A percentile compares a stretch with the other conserved stretches of the same genome.
Evolutionary conservation across 305 asterid genomes (phyloP).

Genomic region (Solanum hybrid): DNA sequence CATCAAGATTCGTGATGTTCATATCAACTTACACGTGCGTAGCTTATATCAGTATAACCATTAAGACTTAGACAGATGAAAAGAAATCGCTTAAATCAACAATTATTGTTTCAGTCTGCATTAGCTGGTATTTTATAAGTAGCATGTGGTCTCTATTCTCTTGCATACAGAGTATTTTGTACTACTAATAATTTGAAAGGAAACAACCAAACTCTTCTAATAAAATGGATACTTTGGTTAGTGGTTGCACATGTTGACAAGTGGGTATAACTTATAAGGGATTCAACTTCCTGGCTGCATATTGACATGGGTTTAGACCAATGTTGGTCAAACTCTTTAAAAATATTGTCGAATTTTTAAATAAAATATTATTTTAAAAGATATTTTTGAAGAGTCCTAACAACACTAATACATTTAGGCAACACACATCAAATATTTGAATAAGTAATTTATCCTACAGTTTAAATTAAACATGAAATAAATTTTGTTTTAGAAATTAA

Average conservation of each 20-base stretch:
- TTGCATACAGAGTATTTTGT: not conserved
- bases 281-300: not conserved
- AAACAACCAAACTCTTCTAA: not conserved
- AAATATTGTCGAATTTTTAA: not conserved
- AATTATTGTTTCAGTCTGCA: not conserved
- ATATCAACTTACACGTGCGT: not conserved
- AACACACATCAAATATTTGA: not conserved
- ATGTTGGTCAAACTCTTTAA: rapidly evolving
- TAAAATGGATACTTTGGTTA: not conserved
- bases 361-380: not conserved
- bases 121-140: not conserved
- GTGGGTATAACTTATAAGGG: not conserved
- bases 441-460: not conserved
- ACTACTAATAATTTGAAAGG: not conserved
- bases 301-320: not conserved
- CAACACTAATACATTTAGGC: not conserved
- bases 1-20: not conserved
- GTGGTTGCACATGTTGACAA: not conserved
- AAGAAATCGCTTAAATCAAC: not conserved
- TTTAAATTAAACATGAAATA: not conserved
- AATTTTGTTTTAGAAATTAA: not conserved
- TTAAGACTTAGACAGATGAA: not conserved
- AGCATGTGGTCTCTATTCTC: not conserved
- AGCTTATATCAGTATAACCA: not conserved
- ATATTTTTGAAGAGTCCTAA: not conserved